A percentile compares a stretch with the other conserved stretches of the same genome.
phyloP scores from a whole-genome alignment of 2,329 filamentous ascomycete genomes.

The Zasmidium cellare region DNA sequence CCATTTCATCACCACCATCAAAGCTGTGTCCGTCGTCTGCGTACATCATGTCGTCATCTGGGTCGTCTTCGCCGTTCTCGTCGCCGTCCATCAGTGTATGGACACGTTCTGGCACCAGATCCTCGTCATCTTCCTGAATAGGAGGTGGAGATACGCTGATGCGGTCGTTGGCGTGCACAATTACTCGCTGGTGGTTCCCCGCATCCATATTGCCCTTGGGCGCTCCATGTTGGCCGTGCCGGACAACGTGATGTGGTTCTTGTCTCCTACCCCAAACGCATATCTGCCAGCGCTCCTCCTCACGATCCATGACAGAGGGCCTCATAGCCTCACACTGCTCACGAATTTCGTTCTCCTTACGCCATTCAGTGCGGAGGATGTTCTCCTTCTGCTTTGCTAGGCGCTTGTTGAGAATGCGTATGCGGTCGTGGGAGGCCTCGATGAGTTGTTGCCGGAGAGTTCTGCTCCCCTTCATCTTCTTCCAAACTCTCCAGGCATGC shows the following conservation, averaged over 20 bases:
- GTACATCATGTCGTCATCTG: neutral
- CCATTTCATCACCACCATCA: conserved; percentile 14
- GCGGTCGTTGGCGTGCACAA: conserved; percentile 23
- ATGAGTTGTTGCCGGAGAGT: conserved; percentile 45
- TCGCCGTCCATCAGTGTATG: conserved; percentile 17
- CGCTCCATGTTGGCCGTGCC: conserved; percentile 9
- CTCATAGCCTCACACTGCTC: conserved; percentile 62
- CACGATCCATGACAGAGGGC: conserved; percentile 62
- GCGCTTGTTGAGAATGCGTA: conserved; percentile 50
- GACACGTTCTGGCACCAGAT: conserved; percentile 16
- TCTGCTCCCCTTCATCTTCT: conserved; percentile 49
- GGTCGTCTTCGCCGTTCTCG: neutral
- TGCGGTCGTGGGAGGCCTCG: conserved; percentile 42
- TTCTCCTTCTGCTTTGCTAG: conserved; percentile 57
- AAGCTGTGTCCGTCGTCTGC: conserved; percentile 8
- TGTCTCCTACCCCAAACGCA: conserved; percentile 37
- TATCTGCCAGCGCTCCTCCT: conserved; percentile 52
- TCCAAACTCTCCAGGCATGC: conserved; percentile 65
- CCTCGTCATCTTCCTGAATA: conserved; percentile 4
- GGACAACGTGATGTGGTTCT: conserved; percentile 29
- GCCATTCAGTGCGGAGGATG: conserved; percentile 57
- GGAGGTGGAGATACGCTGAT: conserved; percentile 26
- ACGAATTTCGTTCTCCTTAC: conserved; percentile 53
- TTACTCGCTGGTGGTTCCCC: neutral
- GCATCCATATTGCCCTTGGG: neutral